These are phyloP conservation scores for Fusarium tricinctum DNA, from an alignment of 2,329 filamentous ascomycete species.

Conservation along the genomic window DNA sequence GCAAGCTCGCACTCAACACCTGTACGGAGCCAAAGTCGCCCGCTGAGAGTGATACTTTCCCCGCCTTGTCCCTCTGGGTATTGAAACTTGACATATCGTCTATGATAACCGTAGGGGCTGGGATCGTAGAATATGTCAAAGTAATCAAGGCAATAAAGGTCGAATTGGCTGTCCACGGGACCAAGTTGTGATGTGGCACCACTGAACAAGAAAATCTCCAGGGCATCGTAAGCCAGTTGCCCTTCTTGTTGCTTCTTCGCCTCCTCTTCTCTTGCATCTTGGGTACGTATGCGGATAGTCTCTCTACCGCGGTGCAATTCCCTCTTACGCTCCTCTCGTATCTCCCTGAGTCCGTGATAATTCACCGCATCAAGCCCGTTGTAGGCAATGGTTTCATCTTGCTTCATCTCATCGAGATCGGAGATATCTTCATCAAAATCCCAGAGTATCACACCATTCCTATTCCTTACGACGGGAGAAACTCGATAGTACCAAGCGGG, in stretches of 20 bases:
- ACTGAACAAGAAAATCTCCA: not conserved
- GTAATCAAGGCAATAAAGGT: slow-evolving; percentile 18
- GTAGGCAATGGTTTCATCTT: not conserved
- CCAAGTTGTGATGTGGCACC: not conserved
- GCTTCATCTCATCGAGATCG: not conserved
- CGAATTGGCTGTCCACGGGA: slow-evolving; percentile 10
- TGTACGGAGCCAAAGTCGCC: not conserved
- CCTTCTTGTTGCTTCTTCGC: not conserved
- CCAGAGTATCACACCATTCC: not conserved
- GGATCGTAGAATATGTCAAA: not conserved
- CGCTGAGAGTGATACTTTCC: not conserved
- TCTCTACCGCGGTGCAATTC: not conserved
- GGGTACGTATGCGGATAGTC: not conserved
- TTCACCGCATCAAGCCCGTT: not conserved
- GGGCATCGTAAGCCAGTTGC: not conserved
- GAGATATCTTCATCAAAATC: slow-evolving; percentile 16
- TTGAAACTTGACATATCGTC: not conserved
- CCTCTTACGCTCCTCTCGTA: slow-evolving; percentile 1
- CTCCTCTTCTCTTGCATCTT: not conserved
- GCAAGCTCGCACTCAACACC: not conserved
- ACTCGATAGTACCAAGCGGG: slow-evolving; percentile 1
- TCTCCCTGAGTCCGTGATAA: not conserved
- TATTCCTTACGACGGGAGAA: not conserved
- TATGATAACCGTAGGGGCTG: not conserved
- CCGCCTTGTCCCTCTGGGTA: accelerated